Evolutionary conservation across 2,329 filamentous ascomycete species (phyloP).

Genomic region (Sclerotinia trifoliorum): DNA sequence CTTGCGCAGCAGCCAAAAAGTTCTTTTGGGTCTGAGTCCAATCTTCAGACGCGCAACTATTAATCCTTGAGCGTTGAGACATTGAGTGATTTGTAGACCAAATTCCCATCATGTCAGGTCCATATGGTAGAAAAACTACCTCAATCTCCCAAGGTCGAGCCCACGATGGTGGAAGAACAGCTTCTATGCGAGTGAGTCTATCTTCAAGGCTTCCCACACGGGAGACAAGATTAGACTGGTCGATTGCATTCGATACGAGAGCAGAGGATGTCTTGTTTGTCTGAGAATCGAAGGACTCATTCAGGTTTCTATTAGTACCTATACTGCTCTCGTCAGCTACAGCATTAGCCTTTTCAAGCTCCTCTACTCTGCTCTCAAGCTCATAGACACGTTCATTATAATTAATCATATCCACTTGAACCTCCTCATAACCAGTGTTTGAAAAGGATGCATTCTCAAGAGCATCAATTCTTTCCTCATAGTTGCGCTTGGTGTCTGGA

Average conservation of each 20-base stretch:
- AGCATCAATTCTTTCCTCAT: constrained; percentile 64
- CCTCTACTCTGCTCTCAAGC: constrained; percentile 62
- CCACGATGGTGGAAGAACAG: constrained; percentile 53
- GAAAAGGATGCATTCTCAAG: constrained; percentile 71
- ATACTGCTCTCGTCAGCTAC: constrained; percentile 38
- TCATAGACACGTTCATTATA: constrained; percentile 67
- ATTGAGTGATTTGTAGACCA: constrained; percentile 49
- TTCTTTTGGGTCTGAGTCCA: constrained; percentile 45
- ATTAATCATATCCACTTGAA: constrained; percentile 65
- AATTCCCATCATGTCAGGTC: constrained; percentile 51
- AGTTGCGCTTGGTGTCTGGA: constrained; percentile 38
- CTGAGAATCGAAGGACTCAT: constrained; percentile 37
- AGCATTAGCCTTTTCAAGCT: constrained; percentile 57
- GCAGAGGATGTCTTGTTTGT: constrained; percentile 42
- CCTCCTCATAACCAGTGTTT: constrained; percentile 64
- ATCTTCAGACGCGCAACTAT: constrained; percentile 47
- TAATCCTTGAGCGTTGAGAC: constrained; percentile 38
- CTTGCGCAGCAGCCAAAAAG: constrained; percentile 34
- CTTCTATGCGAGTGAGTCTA: constrained; percentile 36
- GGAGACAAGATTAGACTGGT: constrained; percentile 41
- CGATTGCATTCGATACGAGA: constrained; percentile 41
- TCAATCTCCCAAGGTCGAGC: constrained; percentile 70
- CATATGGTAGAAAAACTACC: constrained; percentile 73
- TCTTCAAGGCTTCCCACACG: constrained; percentile 50
- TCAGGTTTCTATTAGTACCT: constrained; percentile 28